Conservation (phyloP, 129 eudicot species). For the Silybum marianum region DNA sequence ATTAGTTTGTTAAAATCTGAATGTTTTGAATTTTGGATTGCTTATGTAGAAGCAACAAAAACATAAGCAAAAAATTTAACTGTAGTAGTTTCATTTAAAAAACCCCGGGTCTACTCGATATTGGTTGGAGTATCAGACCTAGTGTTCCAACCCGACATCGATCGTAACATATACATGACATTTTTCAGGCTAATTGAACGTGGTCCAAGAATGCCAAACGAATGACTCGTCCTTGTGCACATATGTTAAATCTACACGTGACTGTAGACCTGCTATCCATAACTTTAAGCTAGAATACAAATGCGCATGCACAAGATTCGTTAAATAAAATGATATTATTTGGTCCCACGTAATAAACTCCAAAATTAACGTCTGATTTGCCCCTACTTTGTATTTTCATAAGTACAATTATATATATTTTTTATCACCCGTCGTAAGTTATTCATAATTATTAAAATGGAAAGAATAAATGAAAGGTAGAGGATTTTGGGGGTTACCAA, state of each 20-base stretch:
- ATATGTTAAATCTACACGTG: neutral
- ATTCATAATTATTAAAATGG: neutral
- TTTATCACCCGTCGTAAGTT: neutral
- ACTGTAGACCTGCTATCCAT: neutral
- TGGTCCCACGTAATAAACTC: neutral
- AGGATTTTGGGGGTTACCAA: no score
- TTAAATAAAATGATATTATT: neutral
- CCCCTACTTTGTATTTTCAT: neutral
- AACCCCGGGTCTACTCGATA: neutral
- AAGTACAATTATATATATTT: neutral
- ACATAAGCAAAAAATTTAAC: neutral
- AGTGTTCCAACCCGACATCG: neutral
- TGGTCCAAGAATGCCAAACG: neutral
- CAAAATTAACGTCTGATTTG: neutral
- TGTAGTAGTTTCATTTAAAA: neutral
- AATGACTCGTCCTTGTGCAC: neutral
- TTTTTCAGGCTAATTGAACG: neutral
- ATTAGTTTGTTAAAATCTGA: neutral
- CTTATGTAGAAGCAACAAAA: neutral
- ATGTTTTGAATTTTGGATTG: neutral
- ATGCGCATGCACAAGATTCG: neutral
- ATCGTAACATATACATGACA: neutral
- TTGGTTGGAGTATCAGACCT: neutral
- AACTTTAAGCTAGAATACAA: neutral
- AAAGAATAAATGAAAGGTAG: no score